phyloP scores from a whole-genome alignment of 169 alveolate genomes.

The Plasmodium fragile region DNA sequence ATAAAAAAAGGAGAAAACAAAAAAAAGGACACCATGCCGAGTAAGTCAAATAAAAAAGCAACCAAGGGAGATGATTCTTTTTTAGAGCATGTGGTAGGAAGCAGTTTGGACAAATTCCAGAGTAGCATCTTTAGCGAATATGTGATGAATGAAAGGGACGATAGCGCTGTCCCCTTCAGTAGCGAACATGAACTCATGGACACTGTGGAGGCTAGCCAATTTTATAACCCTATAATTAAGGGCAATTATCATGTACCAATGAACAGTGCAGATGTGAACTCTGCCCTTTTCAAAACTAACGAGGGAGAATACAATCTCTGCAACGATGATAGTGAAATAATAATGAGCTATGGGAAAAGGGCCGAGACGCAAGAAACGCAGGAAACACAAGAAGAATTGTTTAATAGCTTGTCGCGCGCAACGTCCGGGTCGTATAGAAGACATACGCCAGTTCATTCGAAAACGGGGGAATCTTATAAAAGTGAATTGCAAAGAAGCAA shows the following conservation, averaged over 20 bases:
- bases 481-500: not conserved
- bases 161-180: not conserved
- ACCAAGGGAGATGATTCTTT: not conserved
- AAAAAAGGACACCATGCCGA: not conserved
- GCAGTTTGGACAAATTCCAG: not conserved
- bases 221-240: not conserved
- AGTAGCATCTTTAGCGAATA: not conserved
- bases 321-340: constrained; percentile 2
- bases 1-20: constrained; percentile 5
- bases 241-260: not conserved
- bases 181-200: constrained; percentile 1
- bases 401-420: not conserved
- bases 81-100: not conserved
- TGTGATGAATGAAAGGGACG: not conserved
- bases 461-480: not conserved
- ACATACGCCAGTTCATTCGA: not conserved
- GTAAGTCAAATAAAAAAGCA: not conserved
- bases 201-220: not conserved
- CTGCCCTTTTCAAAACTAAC: not conserved
- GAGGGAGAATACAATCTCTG: not conserved
- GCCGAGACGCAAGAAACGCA: not conserved
- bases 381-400: not conserved
- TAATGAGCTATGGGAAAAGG: not conserved
- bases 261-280: not conserved
- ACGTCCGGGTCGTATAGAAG: constrained; percentile 2